Evolutionary conservation across 768 basidiomycete species (phyloP).

Genomic region (Leccinellum rugosiceps): DNA sequence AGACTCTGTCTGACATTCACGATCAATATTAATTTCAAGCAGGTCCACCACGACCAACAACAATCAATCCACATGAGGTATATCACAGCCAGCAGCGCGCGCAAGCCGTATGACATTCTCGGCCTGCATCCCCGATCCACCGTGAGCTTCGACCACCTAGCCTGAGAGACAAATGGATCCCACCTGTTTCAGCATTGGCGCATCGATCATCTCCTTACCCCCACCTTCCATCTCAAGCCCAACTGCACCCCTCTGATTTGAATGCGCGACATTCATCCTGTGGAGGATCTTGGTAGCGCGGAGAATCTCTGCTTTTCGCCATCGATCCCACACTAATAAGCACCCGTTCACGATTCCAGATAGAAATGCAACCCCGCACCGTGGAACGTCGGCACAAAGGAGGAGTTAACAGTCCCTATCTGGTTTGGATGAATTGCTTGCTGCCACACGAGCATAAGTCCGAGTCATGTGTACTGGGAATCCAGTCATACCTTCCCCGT

Average conservation of each 20-base stretch:
- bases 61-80: constrained; percentile 40
- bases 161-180: neutral
- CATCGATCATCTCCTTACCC: constrained; percentile 82
- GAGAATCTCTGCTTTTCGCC: constrained; percentile 54
- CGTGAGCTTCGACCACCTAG: neutral
- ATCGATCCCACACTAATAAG: neutral
- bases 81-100: constrained; percentile 49
- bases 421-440: constrained; percentile 95
- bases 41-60: neutral
- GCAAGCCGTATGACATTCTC: constrained; percentile 53
- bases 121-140: constrained; percentile 35
- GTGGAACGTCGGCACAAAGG: constrained; percentile 70
- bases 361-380: constrained; percentile 40
- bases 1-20: too few relatives aligned
- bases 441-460: constrained; percentile 35
- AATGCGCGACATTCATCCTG: constrained; percentile 59
- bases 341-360: neutral
- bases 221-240: constrained; percentile 60
- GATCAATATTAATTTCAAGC: too few relatives aligned
- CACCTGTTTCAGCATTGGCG: constrained; percentile 81
- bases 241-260: constrained; percentile 58
- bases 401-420: constrained; percentile 69
- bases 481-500: constrained; percentile 72
- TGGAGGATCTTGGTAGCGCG: constrained; percentile 73
- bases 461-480: neutral